A percentile compares a stretch with the other conserved stretches of the same genome.
These are phyloP conservation scores for Aethionema arabicum DNA, from an alignment of 345 rosid species.

Conservation along the genomic window DNA sequence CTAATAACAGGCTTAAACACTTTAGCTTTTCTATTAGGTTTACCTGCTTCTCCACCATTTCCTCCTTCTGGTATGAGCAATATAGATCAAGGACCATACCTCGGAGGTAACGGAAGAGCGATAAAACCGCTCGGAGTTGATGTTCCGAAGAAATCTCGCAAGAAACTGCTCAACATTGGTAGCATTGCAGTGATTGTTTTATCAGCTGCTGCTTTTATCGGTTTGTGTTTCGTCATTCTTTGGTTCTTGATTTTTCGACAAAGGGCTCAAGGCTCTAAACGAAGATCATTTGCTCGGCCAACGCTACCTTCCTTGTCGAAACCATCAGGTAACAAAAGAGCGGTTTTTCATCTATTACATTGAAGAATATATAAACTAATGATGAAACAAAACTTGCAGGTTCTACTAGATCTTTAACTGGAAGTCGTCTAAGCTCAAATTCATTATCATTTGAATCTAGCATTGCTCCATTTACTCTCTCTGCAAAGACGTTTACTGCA, in stretches of 20 bases:
- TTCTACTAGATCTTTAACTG: slow-evolving; percentile 52
- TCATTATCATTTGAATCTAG: slow-evolving; percentile 88
- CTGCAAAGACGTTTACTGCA: slow-evolving; percentile 80
- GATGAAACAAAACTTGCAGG: slow-evolving; percentile 44
- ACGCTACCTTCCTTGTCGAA: slow-evolving; percentile 54
- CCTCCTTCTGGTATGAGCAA: slow-evolving; percentile 52
- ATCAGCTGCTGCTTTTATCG: slow-evolving; percentile 57
- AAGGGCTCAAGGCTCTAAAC: slow-evolving; percentile 42
- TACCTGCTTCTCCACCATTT: slow-evolving; percentile 88
- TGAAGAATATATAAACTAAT: slow-evolving; percentile 12
- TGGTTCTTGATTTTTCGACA: slow-evolving; percentile 57
- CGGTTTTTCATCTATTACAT: slow-evolving; percentile 1
- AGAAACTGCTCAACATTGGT: slow-evolving; percentile 52
- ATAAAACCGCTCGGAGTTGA: slow-evolving; percentile 88
- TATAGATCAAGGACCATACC: slow-evolving; percentile 63
- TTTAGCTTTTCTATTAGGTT: slow-evolving; percentile 40
- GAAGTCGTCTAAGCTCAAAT: slow-evolving; percentile 68
- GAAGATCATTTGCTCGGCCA: slow-evolving; percentile 44
- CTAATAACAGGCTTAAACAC: too few species aligned
- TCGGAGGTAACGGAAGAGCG: slow-evolving; percentile 45
- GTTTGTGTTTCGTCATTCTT: slow-evolving; percentile 54
- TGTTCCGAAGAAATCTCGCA: slow-evolving; percentile 55
- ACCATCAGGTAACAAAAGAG: slow-evolving; percentile 58
- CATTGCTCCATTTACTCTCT: slow-evolving; percentile 71
- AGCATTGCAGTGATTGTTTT: slow-evolving; percentile 65